Percentiles rank a stretch among this genome's conserved stretches.
Evolutionary conservation across 208 protist genomes (phyloP).

Genomic region (Acanthamoeba sp.): DNA sequence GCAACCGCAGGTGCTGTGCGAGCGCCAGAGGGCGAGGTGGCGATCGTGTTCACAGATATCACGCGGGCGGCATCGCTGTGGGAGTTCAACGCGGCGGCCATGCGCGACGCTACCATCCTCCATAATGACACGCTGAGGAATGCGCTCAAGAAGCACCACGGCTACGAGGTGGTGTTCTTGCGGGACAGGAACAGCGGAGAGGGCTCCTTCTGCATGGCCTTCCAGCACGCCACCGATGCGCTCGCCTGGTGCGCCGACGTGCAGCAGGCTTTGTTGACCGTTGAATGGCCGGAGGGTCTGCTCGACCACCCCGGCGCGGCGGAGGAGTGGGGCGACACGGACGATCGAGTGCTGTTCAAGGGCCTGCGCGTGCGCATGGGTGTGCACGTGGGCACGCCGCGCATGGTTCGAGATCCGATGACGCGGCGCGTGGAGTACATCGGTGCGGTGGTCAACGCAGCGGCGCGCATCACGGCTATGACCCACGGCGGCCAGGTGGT

Average conservation of each 20-base stretch:
- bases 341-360: conserved; percentile 34
- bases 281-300: conserved; percentile 50
- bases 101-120: conserved; percentile 54
- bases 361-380: conserved; percentile 72
- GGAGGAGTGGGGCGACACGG: conserved; percentile 65
- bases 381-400: conserved; percentile 40
- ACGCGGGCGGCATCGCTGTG: conserved; percentile 51
- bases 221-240: conserved; percentile 42
- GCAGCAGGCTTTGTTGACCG: conserved; percentile 12
- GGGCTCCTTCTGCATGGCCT: conserved; percentile 74
- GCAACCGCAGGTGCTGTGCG: background rate
- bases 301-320: conserved; percentile 56
- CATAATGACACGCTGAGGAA: conserved; percentile 27
- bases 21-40: conserved; percentile 1
- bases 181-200: conserved; percentile 50
- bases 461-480: conserved; percentile 33
- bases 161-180: conserved; percentile 70
- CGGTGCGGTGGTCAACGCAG: conserved; percentile 7
- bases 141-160: conserved; percentile 4
- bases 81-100: conserved; percentile 65
- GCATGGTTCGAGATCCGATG: conserved; percentile 23
- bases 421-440: conserved; percentile 69
- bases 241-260: conserved; percentile 33
- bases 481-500: conserved; percentile 68
- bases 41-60: conserved; percentile 42